Evolutionary conservation across 139 green algal species (phyloP).

Genomic region (Zygnema cylindricum): DNA sequence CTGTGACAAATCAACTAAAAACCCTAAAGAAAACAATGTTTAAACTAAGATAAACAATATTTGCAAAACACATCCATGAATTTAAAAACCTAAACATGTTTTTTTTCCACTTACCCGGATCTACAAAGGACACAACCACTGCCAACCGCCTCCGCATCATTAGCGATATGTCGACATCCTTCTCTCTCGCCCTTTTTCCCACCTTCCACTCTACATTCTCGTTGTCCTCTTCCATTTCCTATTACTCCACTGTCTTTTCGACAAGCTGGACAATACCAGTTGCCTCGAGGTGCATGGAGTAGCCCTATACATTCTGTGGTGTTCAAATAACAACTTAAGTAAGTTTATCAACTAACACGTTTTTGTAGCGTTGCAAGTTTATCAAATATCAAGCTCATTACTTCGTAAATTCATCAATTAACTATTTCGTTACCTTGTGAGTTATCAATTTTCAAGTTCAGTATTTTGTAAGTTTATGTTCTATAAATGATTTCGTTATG

Average conservation of each 20-base stretch:
- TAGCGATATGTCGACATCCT: constrained; percentile 50
- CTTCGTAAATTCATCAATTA: background rate
- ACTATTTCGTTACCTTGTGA: background rate
- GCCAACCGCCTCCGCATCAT: constrained; percentile 63
- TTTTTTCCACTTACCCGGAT: constrained; percentile 10
- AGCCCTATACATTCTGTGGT: constrained; percentile 52
- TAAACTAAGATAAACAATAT: too few relatives aligned
- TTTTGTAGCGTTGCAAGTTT: constrained; percentile 17
- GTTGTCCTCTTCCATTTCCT: background rate
- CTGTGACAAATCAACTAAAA: too few relatives aligned
- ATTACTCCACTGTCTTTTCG: constrained; percentile 1
- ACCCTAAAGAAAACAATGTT: too few relatives aligned
- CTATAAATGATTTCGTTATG: too few relatives aligned
- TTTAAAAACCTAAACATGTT: background rate
- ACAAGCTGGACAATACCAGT: constrained; percentile 76
- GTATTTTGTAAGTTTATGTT: background rate
- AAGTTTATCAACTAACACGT: background rate
- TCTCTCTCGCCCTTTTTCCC: constrained; percentile 20
- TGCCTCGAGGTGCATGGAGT: background rate
- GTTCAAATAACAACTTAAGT: background rate
- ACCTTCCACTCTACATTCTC: background rate
- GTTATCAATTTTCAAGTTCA: background rate
- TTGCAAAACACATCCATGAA: background rate
- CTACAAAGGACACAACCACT: constrained; percentile 86
- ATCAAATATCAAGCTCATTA: background rate